These are phyloP conservation scores for Coccomyxa sp. DNA, from an alignment of 139 green algal species.

Conservation along the genomic window DNA sequence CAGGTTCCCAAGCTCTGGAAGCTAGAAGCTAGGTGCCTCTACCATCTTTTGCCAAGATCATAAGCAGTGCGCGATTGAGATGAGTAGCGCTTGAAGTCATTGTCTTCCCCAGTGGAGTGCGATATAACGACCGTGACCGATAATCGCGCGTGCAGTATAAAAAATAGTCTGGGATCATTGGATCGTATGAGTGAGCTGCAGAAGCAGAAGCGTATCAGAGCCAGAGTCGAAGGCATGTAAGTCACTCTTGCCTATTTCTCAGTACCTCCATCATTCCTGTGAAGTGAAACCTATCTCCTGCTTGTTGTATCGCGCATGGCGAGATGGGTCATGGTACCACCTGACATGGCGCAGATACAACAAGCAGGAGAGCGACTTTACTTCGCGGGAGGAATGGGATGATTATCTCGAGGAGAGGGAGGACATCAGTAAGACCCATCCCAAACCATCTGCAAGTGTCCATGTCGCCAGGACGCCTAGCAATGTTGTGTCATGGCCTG, in stretches of 20 bases:
- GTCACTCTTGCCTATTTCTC: neutral
- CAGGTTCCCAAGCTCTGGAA: neutral
- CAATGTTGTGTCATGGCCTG: neutral
- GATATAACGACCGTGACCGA: neutral
- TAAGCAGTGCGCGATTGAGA: neutral
- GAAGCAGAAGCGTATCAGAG: slow-evolving; percentile 38
- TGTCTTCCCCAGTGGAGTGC: neutral
- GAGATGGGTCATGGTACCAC: neutral
- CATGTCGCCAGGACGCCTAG: neutral
- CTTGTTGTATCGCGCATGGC: neutral
- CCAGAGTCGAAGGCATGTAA: slow-evolving; percentile 42
- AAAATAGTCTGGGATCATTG: too few species aligned
- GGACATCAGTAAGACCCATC: slow-evolving; percentile 57
- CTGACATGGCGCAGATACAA: slow-evolving; percentile 52
- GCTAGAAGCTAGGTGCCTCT: neutral
- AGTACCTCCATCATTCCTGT: neutral
- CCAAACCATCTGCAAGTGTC: neutral
- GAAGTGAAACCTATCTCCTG: neutral
- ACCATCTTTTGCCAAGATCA: neutral
- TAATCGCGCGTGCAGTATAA: too few species aligned
- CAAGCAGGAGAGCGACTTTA: slow-evolving; percentile 58
- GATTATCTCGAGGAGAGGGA: slow-evolving; percentile 73
- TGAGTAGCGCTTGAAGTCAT: neutral
- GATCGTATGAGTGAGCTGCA: slow-evolving; percentile 1
- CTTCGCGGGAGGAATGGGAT: slow-evolving; percentile 44